Conservation (phyloP, 164 flowering plant species). For the Kalanchoe fedtschenkoi region DNA sequence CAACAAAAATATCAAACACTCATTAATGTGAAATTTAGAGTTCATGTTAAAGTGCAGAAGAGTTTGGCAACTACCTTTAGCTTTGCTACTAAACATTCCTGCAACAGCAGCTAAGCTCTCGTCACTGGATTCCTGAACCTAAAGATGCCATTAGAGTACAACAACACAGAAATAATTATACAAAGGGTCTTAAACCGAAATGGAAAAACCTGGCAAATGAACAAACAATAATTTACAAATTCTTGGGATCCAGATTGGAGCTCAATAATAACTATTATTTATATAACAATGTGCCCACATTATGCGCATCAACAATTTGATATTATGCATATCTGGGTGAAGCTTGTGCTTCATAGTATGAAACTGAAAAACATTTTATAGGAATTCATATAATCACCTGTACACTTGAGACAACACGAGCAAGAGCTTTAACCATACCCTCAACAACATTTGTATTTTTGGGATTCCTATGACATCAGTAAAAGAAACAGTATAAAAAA, state of each 20-base stretch:
- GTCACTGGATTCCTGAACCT: conserved; percentile 90
- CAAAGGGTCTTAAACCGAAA: neutral
- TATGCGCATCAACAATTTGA: neutral
- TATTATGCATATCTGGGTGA: neutral
- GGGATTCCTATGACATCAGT: conserved; percentile 54
- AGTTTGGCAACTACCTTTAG: conserved; percentile 55
- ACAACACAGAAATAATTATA: neutral
- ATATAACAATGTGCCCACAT: neutral
- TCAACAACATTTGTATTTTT: conserved; percentile 92
- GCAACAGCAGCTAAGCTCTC: conserved; percentile 98
- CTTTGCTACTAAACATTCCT: conserved; percentile 99
- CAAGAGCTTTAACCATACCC: conserved; percentile 89
- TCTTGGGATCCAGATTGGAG: neutral
- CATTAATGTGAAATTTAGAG: neutral
- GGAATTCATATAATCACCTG: conserved; percentile 40
- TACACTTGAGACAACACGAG: conserved; percentile 80
- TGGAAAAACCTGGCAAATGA: neutral
- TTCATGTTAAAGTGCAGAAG: neutral
- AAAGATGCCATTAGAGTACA: conserved; percentile 6
- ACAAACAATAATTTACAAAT: neutral
- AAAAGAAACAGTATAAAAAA: neutral
- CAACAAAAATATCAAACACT: neutral
- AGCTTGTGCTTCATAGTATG: neutral
- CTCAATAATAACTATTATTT: neutral
- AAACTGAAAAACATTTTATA: neutral